Conservation (phyloP, 1,139 yeast species). For the Keqinozyma sinolaborantium region DNA sequence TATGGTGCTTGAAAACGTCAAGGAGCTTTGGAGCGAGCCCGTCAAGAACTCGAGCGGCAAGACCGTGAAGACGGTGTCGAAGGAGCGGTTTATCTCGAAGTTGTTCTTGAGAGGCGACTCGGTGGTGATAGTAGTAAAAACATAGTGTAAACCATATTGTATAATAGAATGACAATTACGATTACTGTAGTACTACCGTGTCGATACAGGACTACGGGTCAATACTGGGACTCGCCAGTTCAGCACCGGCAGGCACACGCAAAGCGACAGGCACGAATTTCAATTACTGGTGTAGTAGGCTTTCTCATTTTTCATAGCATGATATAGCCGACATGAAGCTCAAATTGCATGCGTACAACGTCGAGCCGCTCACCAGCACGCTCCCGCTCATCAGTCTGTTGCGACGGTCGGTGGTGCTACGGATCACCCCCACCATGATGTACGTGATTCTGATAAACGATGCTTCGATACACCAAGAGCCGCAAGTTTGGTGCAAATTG, state of each 20-base stretch:
- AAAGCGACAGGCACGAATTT: too few species aligned
- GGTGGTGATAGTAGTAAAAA: slow-evolving; percentile 76
- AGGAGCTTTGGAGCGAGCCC: slow-evolving; percentile 84
- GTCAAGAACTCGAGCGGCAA: slow-evolving; percentile 66
- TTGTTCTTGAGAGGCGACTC: slow-evolving; percentile 95
- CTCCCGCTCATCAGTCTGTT: slow-evolving; percentile 27
- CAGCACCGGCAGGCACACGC: too few species aligned
- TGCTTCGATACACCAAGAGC: slow-evolving; percentile 42
- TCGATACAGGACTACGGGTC: too few species aligned
- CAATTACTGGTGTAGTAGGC: too few species aligned
- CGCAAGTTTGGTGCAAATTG: slow-evolving; percentile 62
- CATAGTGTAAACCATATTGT: slow-evolving; percentile 34
- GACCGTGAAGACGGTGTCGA: slow-evolving; percentile 63
- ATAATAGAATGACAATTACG: slow-evolving; percentile 1
- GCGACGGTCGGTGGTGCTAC: slow-evolving; percentile 31
- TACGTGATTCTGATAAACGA: slow-evolving; percentile 46
- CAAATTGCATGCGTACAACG: slow-evolving; percentile 27
- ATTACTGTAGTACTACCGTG: too few species aligned
- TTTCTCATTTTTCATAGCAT: too few species aligned
- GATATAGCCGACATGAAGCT: too few species aligned
- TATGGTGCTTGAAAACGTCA: slow-evolving; percentile 87
- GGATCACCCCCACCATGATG: slow-evolving; percentile 46
- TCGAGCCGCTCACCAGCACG: slow-evolving; percentile 26
- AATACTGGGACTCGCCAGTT: too few species aligned
- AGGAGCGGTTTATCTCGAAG: slow-evolving; percentile 85